Evolutionary conservation across 2,329 filamentous ascomycete genomes (phyloP), one percentile per base, ranked within the genome.

Genomic region (Aureobasidium zeae): DNA sequence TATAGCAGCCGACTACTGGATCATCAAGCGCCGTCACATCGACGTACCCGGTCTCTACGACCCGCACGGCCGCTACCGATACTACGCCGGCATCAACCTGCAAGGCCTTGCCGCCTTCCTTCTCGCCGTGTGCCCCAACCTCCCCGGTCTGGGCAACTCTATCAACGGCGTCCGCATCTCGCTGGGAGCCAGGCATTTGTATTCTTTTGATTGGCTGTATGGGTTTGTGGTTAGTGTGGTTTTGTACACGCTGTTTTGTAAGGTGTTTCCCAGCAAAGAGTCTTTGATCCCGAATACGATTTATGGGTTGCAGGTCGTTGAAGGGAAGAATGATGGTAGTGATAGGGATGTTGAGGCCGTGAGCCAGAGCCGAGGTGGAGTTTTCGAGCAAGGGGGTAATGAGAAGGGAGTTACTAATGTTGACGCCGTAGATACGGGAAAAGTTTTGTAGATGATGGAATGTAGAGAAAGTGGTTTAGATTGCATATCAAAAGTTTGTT

Each of bases 191-290:
- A 44, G 39, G 20, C 31, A 53, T 33, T 22, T 56, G 10, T 53
- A 52, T 54, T 67, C 69, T n/a, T 77, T 82, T 52, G 76, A 77
- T 12, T 82, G 77, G 76, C 55, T 81, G 20, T 66, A 79, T 33
- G 77, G 77, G 0, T 81, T 81, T 51, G 63, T 72, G 6, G 63
- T 59, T 0, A 74, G 71, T 12, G 69, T 72, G 19, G 29, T 75
- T 1, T 65, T 80, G 0, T 82, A 81, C 57, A 59, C 72, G 2
- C 52, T 47, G 0, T 51, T 81, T 26, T 30, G 37, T 8, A 38
- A 26, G 33, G 7, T 26, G 6, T 47, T 36, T 12, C 45, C 45
- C 3, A 4, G 26, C 3, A 44, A 16, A 16, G 32, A 44, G 19
- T 13, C 37, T 3, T 3, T 42, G 17, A 22, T 47, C 10, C 13